Conservation (phyloP, 176 grass and related monocot genomes). For the Ensete ventricosum region DNA sequence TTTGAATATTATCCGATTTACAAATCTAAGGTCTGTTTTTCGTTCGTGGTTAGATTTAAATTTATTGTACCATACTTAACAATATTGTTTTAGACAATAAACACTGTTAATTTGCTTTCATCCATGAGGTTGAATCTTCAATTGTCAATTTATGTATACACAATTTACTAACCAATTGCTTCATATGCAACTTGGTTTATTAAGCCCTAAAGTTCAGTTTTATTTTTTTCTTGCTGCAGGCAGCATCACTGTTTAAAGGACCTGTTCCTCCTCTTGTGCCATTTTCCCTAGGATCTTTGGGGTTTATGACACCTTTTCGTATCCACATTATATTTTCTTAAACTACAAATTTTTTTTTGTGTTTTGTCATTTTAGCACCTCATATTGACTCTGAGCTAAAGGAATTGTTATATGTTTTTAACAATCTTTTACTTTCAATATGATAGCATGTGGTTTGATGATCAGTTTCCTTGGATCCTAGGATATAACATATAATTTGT, state of each 20-base stretch:
- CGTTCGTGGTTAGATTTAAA: neutral
- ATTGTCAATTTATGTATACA: neutral
- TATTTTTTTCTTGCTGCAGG: slow-evolving; percentile 39
- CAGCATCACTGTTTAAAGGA: slow-evolving; percentile 96
- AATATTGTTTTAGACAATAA: neutral
- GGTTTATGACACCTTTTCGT: slow-evolving; percentile 98
- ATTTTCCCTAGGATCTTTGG: slow-evolving; percentile 83
- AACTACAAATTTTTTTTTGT: neutral
- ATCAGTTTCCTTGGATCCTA: no score
- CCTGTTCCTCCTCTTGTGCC: slow-evolving; percentile 92
- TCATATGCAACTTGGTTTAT: slow-evolving; percentile 3
- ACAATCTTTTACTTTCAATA: no score
- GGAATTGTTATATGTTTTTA: neutral
- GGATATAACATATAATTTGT: no score
- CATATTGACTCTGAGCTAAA: slow-evolving; percentile 1
- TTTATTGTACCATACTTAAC: no score
- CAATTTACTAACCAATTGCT: neutral
- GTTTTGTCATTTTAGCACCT: neutral
- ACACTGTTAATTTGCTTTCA: no score
- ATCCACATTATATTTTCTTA: slow-evolving; percentile 27
- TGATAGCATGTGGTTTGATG: no score
- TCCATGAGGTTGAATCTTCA: neutral
- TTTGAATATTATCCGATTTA: neutral
- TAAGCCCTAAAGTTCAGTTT: slow-evolving; percentile 10
- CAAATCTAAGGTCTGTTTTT: neutral